phyloP scores from a whole-genome alignment of 148 eudicot genomes.

The Chenopodium berlandieri region DNA sequence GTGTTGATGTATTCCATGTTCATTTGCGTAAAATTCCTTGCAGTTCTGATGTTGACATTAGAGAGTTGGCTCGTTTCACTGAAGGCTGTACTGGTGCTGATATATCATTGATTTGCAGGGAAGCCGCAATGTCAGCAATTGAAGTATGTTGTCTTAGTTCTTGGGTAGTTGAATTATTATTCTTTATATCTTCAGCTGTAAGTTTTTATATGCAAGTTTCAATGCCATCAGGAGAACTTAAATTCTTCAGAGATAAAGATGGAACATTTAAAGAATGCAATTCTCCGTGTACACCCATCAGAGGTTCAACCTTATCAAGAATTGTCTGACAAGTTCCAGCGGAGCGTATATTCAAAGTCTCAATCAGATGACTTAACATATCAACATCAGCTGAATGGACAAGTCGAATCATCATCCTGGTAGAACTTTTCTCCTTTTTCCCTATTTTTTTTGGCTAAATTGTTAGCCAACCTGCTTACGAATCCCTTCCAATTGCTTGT shows the following conservation, averaged over 20 bases:
- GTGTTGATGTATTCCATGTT: slow-evolving; percentile 68
- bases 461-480: background rate
- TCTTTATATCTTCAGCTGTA: background rate
- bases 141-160: slow-evolving; percentile 46
- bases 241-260: slow-evolving; percentile 64
- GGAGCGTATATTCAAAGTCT: slow-evolving; percentile 51
- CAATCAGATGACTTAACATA: slow-evolving; percentile 29
- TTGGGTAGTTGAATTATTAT: background rate
- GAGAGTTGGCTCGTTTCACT: slow-evolving; percentile 60
- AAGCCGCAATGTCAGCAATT: slow-evolving; percentile 73
- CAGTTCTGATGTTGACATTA: slow-evolving; percentile 54
- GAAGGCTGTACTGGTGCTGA: slow-evolving; percentile 95
- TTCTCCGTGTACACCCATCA: slow-evolving; percentile 61
- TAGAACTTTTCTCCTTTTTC: slow-evolving; percentile 17
- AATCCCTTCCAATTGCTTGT: background rate
- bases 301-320: slow-evolving; percentile 59
- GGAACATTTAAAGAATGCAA: slow-evolving; percentile 70
- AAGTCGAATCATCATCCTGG: slow-evolving; percentile 40
- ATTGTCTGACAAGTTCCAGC: slow-evolving; percentile 63
- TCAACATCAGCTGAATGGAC: slow-evolving; percentile 37
- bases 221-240: slow-evolving; percentile 52
- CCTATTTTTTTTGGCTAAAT: background rate
- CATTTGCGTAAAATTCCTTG: slow-evolving; percentile 73
- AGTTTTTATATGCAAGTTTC: slow-evolving; percentile 7
- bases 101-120: slow-evolving; percentile 70